These are phyloP conservation scores for Ramaria rubella DNA, from an alignment of 768 basidiomycete genomes.

Conservation along the genomic window DNA sequence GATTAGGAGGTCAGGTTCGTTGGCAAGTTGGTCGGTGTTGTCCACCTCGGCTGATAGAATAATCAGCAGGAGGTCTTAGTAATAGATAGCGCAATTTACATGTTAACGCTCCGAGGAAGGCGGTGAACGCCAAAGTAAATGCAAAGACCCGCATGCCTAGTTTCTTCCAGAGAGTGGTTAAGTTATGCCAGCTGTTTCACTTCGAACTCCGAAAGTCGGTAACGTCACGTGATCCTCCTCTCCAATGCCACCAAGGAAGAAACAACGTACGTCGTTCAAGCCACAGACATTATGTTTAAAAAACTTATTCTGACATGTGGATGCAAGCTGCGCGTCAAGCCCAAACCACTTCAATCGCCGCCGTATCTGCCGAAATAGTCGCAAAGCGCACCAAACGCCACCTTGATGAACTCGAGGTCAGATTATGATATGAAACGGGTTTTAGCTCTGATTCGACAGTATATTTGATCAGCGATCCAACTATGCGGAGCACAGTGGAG, in stretches of 20 bases:
- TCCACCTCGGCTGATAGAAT: constrained; percentile 5
- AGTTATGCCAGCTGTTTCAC: neutral
- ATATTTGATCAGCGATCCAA: constrained; percentile 56
- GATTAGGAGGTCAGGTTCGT: constrained; percentile 48
- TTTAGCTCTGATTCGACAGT: constrained; percentile 3
- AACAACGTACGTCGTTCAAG: constrained; percentile 7
- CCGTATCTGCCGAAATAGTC: constrained; percentile 56
- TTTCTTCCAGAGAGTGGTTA: neutral
- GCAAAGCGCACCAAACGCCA: constrained; percentile 71
- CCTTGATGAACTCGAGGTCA: constrained; percentile 80
- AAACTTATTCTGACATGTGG: no score
- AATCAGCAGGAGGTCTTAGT: neutral
- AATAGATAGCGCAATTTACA: neutral
- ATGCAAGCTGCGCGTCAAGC: constrained; percentile 9
- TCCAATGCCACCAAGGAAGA: constrained; percentile 7
- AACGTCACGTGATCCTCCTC: neutral
- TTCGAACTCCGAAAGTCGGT: constrained; percentile 8
- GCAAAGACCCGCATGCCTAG: constrained; percentile 4
- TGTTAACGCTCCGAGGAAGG: neutral
- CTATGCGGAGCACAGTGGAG: constrained; percentile 51
- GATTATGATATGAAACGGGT: constrained; percentile 11
- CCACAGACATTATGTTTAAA: no score
- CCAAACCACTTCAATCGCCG: neutral
- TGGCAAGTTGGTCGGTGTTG: neutral
- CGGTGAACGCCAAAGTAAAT: neutral